Base-by-base conservation (phyloP, 345 rosid genomes). In the Pugionium dolabratum region DNA sequence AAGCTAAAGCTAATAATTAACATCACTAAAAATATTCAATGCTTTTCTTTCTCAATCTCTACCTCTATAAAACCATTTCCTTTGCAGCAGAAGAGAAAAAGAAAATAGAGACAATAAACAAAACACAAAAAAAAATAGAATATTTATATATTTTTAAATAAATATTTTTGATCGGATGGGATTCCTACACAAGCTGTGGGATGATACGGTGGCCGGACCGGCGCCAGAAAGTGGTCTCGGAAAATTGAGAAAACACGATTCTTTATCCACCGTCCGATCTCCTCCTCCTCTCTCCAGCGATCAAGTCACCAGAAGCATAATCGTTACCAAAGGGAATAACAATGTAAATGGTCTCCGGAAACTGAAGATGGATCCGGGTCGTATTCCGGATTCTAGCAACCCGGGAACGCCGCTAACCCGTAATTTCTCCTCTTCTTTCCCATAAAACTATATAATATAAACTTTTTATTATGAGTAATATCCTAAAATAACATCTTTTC, bases 121-220 rank as follows among this genome's bases (percentile, higher is more conserved):
- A 71, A 63, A 57, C 62, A 59, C 28, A 54, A 59, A 68, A 43
- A 5, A 27, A 53, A 53, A 70, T 60, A 60, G 18, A 18, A 25
- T 6, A 10, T 2, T 26, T 33, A 37, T 5, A 55, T 63, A 47
- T 55, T 40, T 70, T 64, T 64, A 8, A 42, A 50, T 25, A 72
- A 26, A 10, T n/a, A 18, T 18, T 32, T 34, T 48, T 64, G 62
- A 66, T 31, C 72, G 56, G 71, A 91, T 92, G 98, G 98, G 93
- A 61, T 80, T 92, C 66, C 86, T 92, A 53, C 86, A 87, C 73
- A 83, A 89, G 82, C 79, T 92, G 51, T 92, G 98, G 98, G 96
- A 92, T 79, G 96, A 92, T 80, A 92, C 98, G 66, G 84, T 92
- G 48, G 98, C 98, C 68, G 96, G 98, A 7, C 98, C 98, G 2